These are phyloP conservation scores for Naganishia antarctica DNA, from an alignment of 768 basidiomycete genomes.

Conservation along the genomic window DNA sequence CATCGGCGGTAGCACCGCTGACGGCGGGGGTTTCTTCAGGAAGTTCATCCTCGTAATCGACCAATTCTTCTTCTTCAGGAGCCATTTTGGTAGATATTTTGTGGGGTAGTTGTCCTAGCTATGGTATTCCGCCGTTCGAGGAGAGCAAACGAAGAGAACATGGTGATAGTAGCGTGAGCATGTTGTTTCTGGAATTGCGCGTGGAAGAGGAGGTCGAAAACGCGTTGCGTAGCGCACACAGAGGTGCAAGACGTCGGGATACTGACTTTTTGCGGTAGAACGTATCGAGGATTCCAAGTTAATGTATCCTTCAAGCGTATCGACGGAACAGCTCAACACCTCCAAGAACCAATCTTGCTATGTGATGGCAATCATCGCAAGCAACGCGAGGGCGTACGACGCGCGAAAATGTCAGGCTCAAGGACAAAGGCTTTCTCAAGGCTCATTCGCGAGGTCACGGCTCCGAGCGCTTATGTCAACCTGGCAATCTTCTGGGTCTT, in stretches of 20 bases:
- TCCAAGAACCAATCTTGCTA: background rate
- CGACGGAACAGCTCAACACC: too few species aligned
- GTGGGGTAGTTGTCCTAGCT: constrained; percentile 7
- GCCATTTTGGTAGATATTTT: constrained; percentile 38
- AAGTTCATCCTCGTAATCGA: constrained; percentile 50
- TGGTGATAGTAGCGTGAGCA: constrained; percentile 20
- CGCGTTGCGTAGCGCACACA: constrained; percentile 7
- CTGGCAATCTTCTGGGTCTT: too few species aligned
- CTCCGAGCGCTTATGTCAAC: background rate
- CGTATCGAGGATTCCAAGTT: constrained; percentile 11
- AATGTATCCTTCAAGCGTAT: background rate
- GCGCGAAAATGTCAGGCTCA: constrained; percentile 18
- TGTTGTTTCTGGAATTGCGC: constrained; percentile 7
- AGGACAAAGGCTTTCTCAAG: background rate
- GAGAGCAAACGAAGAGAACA: constrained; percentile 9
- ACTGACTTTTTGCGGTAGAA: constrained; percentile 13
- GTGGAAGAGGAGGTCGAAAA: background rate
- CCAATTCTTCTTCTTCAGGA: constrained; percentile 49
- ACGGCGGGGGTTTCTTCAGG: constrained; percentile 49
- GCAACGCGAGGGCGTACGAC: background rate
- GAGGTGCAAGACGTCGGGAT: constrained; percentile 2
- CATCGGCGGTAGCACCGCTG: constrained; percentile 45
- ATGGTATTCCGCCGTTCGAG: constrained; percentile 17
- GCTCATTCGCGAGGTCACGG: background rate
- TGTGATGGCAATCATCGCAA: constrained; percentile 9